phyloP scores from a whole-genome alignment of 148 eudicot genomes.

The Persicaria tinctoria region DNA sequence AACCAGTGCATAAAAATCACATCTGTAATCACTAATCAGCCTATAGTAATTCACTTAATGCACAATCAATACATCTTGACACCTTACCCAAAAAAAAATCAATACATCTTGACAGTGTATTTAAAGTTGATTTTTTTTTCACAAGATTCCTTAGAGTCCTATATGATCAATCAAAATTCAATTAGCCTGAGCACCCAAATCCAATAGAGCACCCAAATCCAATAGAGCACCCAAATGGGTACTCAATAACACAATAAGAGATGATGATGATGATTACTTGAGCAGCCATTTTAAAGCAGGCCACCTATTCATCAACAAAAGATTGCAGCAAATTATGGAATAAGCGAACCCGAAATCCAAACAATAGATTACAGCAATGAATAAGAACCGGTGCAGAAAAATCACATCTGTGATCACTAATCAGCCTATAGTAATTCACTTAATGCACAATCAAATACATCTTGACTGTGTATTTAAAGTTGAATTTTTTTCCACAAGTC shows the following conservation, averaged over 20 bases:
- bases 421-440: neutral
- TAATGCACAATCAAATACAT: neutral
- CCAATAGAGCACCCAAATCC: neutral
- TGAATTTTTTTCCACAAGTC: neutral
- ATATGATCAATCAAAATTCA: neutral
- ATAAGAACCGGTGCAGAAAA: neutral
- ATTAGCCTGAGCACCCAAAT: neutral
- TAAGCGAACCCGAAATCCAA: neutral
- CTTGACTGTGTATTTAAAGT: neutral
- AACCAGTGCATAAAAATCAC: neutral
- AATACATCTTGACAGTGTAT: too few relatives aligned
- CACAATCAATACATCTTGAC: neutral
- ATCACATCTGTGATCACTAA: neutral
- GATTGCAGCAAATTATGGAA: neutral
- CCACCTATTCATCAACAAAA: neutral
- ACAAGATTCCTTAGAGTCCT: neutral
- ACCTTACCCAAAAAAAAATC: neutral
- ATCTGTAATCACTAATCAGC: neutral
- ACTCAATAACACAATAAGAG: neutral
- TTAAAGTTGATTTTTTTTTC: neutral
- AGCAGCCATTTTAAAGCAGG: too few relatives aligned
- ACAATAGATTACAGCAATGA: neutral
- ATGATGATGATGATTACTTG: neutral
- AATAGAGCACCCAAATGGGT: neutral
- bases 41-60: neutral